A percentile compares a stretch with the other conserved stretches of the same genome.
Evolutionary conservation across 2,329 filamentous ascomycete species (phyloP).

Genomic region (Colletotrichum lentis): DNA sequence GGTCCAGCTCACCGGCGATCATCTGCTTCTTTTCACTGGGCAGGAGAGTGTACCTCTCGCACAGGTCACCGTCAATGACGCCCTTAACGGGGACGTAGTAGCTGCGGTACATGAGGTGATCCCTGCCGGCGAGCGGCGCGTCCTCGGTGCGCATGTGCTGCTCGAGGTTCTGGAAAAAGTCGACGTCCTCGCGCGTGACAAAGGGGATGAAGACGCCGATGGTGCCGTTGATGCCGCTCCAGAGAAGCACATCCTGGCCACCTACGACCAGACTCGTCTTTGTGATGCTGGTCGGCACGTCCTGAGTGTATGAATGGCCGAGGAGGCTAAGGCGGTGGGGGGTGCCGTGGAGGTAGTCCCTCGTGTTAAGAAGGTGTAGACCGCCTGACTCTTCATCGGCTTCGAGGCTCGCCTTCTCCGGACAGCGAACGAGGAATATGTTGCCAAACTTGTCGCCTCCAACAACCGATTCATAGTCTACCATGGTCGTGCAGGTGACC

Average conservation of each 20-base stretch:
- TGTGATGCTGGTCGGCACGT: conserved; percentile 88
- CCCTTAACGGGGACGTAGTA: conserved; percentile 98
- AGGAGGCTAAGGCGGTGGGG: conserved; percentile 85
- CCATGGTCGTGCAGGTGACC: conserved; percentile 91
- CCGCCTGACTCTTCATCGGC: conserved; percentile 92
- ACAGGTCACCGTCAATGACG: conserved; percentile 94
- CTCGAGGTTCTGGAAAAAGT: conserved; percentile 97
- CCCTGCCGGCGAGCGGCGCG: conserved; percentile 85
- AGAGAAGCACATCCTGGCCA: conserved; percentile 88
- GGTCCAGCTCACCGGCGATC: conserved; percentile 92
- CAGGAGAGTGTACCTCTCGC: conserved; percentile 87
- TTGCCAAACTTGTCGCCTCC: conserved; percentile 99
- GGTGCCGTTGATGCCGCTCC: conserved; percentile 94
- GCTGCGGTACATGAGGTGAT: conserved; percentile 93
- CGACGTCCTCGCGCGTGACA: conserved; percentile 87
- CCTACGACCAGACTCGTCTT: conserved; percentile 91
- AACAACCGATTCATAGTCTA: conserved; percentile 95
- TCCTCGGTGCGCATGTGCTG: conserved; percentile 87
- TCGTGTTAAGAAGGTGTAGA: conserved; percentile 88
- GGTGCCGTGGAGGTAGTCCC: conserved; percentile 88
- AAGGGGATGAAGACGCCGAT: conserved; percentile 95
- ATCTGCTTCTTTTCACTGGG: conserved; percentile 90
- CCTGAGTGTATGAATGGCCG: conserved; percentile 88
- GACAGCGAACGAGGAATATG: conserved; percentile 89
- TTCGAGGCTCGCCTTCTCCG: conserved; percentile 84